phyloP scores from a whole-genome alignment of 78 protist genomes.

The Dictyostelium firmibasis region DNA sequence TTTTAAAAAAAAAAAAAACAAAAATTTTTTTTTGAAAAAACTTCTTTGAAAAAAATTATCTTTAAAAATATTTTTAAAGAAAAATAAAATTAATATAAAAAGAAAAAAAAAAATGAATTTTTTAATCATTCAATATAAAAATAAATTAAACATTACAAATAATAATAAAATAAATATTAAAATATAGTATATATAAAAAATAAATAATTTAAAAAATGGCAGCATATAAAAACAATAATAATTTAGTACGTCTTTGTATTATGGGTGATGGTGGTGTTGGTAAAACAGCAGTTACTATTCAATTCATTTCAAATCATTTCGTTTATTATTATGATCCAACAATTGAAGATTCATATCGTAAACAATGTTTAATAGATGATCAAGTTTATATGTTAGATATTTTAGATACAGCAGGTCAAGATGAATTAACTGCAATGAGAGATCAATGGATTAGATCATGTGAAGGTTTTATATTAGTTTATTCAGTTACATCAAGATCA shows the following conservation, averaged over 20 bases:
- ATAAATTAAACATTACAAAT: too few relatives aligned
- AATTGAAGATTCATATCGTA: conserved; percentile 96
- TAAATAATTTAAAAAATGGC: neutral
- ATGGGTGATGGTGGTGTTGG: conserved; percentile 31
- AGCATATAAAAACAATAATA: neutral
- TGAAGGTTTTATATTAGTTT: conserved; percentile 98
- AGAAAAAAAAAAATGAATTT: too few relatives aligned
- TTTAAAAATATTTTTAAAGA: too few relatives aligned
- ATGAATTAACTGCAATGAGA: conserved; percentile 96
- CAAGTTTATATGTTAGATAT: conserved; percentile 72
- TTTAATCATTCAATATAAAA: too few relatives aligned
- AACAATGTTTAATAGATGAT: conserved; percentile 87
- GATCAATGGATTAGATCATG: conserved; percentile 97
- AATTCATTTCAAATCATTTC: conserved; percentile 54
- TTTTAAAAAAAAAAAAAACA: too few relatives aligned
- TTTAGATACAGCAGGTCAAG: conserved; percentile 97
- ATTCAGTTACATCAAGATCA: conserved; percentile 92
- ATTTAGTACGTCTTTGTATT: conserved; percentile 4
- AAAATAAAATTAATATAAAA: too few relatives aligned
- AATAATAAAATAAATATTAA: too few relatives aligned
- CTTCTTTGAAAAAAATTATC: too few relatives aligned
- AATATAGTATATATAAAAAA: too few relatives aligned
- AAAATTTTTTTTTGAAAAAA: too few relatives aligned
- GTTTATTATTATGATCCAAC: conserved; percentile 96
- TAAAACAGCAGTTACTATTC: conserved; percentile 48